These are phyloP conservation scores for Aegilops tauschii DNA, from an alignment of 176 grass and related monocot species.

Conservation along the genomic window DNA sequence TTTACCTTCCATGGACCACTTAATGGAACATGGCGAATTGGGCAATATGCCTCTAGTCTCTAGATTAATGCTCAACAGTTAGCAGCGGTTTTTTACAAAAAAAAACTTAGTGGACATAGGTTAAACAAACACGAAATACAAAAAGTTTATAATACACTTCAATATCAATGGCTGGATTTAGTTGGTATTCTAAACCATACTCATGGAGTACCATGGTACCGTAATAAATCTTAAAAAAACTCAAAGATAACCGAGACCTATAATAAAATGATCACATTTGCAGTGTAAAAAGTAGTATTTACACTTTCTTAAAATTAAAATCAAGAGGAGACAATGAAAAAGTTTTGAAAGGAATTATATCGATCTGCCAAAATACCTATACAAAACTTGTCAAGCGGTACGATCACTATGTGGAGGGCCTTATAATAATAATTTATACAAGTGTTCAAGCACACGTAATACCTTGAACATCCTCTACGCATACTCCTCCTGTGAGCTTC, in stretches of 20 bases:
- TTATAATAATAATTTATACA: slow-evolving; percentile 22
- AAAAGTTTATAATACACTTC: no score
- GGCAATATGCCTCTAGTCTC: no score
- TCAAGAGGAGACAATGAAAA: background rate
- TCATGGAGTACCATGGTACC: no score
- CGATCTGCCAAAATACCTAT: slow-evolving; percentile 13
- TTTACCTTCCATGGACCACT: no score
- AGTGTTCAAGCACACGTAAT: slow-evolving; percentile 13
- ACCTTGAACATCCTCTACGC: slow-evolving; percentile 16
- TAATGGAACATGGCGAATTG: no score
- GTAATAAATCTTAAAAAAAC: background rate
- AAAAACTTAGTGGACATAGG: no score
- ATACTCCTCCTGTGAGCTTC: slow-evolving; percentile 9
- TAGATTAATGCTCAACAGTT: no score
- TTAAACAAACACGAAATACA: no score
- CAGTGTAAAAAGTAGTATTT: background rate
- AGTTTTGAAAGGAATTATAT: background rate
- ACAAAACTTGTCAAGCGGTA: slow-evolving; percentile 26
- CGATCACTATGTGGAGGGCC: background rate
- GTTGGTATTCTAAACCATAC: no score
- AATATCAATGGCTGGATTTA: no score
- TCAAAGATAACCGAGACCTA: no score
- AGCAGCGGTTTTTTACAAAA: no score
- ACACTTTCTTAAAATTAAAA: background rate
- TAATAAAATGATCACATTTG: background rate